Percentiles rank a stretch among this genome's conserved stretches.
Evolutionary conservation across 2,329 filamentous ascomycete species (phyloP).

Genomic region (Exophiala aquamarina): DNA sequence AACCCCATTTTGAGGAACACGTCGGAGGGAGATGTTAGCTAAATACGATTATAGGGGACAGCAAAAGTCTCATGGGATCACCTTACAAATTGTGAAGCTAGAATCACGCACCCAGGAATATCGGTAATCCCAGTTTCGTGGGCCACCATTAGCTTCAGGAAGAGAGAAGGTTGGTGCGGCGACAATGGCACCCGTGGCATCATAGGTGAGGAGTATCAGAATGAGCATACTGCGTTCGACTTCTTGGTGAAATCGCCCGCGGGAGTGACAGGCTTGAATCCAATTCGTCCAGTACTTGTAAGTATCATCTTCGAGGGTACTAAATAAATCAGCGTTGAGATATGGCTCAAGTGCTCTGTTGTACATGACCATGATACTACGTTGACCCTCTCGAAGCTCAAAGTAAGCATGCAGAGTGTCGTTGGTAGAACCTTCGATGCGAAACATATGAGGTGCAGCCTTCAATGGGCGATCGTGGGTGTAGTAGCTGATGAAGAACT

Average conservation of each 20-base stretch:
- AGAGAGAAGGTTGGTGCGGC: conserved; percentile 76
- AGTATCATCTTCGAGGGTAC: conserved; percentile 60
- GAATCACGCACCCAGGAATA: conserved; percentile 77
- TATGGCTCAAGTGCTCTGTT: conserved; percentile 16
- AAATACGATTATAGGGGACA: too few relatives aligned
- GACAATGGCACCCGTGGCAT: conserved; percentile 75
- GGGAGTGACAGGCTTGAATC: conserved; percentile 69
- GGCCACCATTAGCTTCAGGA: conserved; percentile 70
- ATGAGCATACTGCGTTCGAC: conserved; percentile 71
- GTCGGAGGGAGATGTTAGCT: conserved; percentile 41
- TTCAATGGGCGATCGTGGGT: conserved; percentile 11
- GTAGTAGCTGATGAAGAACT: conserved; percentile 21
- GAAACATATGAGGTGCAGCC: conserved; percentile 14
- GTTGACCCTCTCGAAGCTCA: conserved; percentile 22
- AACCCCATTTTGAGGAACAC: conserved; percentile 74
- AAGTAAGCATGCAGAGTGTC: conserved; percentile 13
- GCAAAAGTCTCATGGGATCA: too few relatives aligned
- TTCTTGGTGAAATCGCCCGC: conserved; percentile 70
- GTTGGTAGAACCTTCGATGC: conserved; percentile 3
- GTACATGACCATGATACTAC: conserved; percentile 24
- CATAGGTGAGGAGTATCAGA: conserved; percentile 73
- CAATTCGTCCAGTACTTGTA: conserved; percentile 72
- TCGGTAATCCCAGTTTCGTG: conserved; percentile 50
- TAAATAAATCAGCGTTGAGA: conserved; percentile 18
- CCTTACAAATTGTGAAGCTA: conserved; percentile 66